Conservation (phyloP, 768 basidiomycete species). For the Neoboletus subvelutipes region DNA sequence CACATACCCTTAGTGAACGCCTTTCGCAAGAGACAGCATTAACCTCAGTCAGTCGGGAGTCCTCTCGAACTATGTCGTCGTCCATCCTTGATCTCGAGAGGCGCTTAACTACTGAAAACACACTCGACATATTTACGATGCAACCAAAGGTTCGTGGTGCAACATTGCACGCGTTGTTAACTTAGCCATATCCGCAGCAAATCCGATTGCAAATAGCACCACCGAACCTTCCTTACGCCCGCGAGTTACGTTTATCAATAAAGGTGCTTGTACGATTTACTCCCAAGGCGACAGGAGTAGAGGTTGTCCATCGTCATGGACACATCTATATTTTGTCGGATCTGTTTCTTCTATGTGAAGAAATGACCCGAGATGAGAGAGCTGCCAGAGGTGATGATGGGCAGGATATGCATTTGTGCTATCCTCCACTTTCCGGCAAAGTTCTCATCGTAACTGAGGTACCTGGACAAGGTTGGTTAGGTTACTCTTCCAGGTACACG, state of each 20-base stretch:
- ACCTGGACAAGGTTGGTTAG: constrained; percentile 54
- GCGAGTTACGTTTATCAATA: constrained; percentile 70
- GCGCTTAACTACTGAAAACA: constrained; percentile 70
- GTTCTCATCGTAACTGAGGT: constrained; percentile 73
- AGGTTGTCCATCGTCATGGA: constrained; percentile 73
- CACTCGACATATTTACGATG: constrained; percentile 96
- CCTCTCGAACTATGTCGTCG: constrained; percentile 50
- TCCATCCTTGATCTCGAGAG: constrained; percentile 79
- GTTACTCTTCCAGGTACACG: not conserved
- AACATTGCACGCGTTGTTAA: not conserved
- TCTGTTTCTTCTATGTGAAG: constrained; percentile 87
- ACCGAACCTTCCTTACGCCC: constrained; percentile 70
- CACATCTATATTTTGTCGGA: constrained; percentile 91
- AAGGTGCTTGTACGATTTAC: constrained; percentile 77
- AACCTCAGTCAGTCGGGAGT: constrained; percentile 52
- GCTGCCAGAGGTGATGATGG: constrained; percentile 49
- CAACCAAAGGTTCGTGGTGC: constrained; percentile 66
- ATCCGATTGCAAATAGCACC: constrained; percentile 91
- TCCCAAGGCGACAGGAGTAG: constrained; percentile 70
- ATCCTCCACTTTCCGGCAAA: constrained; percentile 94
- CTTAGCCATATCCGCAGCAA: constrained; percentile 47
- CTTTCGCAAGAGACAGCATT: constrained; percentile 58
- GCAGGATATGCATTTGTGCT: constrained; percentile 88
- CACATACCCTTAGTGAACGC: constrained; percentile 45
- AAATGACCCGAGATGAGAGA: constrained; percentile 69